A percentile compares a stretch with the other conserved stretches of the same genome.
phyloP scores from a whole-genome alignment of 495 filamentous ascomycete species.

The Hypoxylon subgilvum region DNA sequence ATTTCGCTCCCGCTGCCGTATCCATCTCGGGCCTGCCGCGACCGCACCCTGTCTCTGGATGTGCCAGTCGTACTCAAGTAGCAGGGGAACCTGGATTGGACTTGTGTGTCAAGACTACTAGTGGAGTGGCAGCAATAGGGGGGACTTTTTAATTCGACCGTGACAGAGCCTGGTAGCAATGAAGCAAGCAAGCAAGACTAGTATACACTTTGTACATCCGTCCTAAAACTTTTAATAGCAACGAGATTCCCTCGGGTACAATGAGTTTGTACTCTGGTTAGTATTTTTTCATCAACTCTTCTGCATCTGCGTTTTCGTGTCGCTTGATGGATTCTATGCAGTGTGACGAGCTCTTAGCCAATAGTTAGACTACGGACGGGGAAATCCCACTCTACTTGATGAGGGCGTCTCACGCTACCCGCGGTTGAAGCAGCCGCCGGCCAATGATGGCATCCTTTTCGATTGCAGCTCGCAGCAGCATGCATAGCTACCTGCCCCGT shows the following conservation, averaged over 20 bases:
- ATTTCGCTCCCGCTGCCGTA: constrained; percentile 29
- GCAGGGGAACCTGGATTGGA: constrained; percentile 23
- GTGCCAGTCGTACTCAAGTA: constrained; percentile 26
- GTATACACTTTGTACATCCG: constrained; percentile 45
- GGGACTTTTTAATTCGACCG: constrained; percentile 36
- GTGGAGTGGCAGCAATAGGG: constrained; percentile 23
- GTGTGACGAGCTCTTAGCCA: constrained; percentile 28
- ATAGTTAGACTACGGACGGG: constrained; percentile 8
- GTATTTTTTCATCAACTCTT: constrained; percentile 1
- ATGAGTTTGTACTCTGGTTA: constrained; percentile 16
- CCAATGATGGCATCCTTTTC: constrained; percentile 28
- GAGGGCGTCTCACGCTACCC: constrained; percentile 27
- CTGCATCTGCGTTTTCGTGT: constrained; percentile 35
- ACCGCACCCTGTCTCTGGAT: constrained; percentile 27
- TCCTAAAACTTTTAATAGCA: constrained; percentile 43
- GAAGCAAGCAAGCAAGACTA: too few relatives aligned
- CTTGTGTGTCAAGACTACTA: constrained; percentile 21
- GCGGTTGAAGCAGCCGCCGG: constrained; percentile 26
- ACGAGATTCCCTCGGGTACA: constrained; percentile 33
- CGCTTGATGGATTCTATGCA: constrained; percentile 27
- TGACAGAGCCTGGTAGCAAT: constrained; percentile 39
- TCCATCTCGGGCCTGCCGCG: constrained; percentile 34
- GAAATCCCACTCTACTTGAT: constrained; percentile 26
- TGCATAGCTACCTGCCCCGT: constrained; percentile 30
- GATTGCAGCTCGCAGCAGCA: constrained; percentile 36